Evolutionary conservation across 306 rosid genomes (phyloP), one percentile per base, ranked within the genome.

Genomic region (Acacia melanoxylon): DNA sequence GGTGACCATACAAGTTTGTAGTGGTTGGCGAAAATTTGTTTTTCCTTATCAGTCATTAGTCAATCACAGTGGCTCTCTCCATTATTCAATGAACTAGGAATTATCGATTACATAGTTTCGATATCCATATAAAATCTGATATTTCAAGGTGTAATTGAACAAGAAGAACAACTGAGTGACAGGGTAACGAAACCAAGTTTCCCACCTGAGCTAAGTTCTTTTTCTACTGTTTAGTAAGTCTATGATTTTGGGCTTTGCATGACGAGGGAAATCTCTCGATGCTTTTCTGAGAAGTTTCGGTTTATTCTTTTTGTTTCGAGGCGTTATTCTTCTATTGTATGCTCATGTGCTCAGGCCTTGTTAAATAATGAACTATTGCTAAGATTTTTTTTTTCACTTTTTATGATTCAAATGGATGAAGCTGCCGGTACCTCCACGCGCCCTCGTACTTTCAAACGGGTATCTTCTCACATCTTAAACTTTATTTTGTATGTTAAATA

Each of bases 401-500:
- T 27, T 14, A 68, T 56, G 16, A 15, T 68, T 74, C 74, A 42
- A 78, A 42, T 80, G 69, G 52, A 40, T 72, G 88, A 70, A 85
- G 88, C 63, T 81, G 85, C 88, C 24, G 88, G 85, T 10, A 85
- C 76, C 52, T 81, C 83, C 31, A 61, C 80, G 15, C 78, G 88
- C 48, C 85, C 88, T 24, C 83, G 88, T 19, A 52, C 77, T 45
- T 85, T 85, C 68, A 85, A 72, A 62, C 78, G 68, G 88, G 88
- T 85, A 76, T 35, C 7, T 59, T 44, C 48, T 63, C 75, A 17
- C 25, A 63, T 37, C 63, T 13, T 68, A 67, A 20, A n/a, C 67
- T 49, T 68, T 4, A 33, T 33, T 58, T 62, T 49, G 16, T 16
- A 15, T 48, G 62, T 46, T 72, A 11, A 41, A 2, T 40, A 35